Percentiles rank a stretch among this genome's conserved stretches.
These are phyloP conservation scores for Hippophae gyantsensis DNA, from an alignment of 306 rosid genomes.

Conservation along the genomic window DNA sequence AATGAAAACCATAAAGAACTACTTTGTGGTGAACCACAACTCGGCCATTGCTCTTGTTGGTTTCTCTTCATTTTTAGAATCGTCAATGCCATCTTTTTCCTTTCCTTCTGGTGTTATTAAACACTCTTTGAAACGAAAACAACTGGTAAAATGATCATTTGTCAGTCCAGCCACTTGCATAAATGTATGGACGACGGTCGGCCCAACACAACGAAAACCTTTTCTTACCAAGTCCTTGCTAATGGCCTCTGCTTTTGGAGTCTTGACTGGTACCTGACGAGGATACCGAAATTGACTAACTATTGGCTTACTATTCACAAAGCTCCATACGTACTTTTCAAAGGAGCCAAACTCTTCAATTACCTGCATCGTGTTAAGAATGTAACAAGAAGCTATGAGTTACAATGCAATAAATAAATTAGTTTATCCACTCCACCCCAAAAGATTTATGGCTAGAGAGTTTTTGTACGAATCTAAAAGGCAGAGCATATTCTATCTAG, in stretches of 20 bases:
- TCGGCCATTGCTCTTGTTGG: too few relatives aligned
- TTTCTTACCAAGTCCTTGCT: conserved; percentile 76
- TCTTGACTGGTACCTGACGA: conserved; percentile 76
- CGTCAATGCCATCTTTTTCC: too few relatives aligned
- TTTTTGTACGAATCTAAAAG: too few relatives aligned
- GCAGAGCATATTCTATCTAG: too few relatives aligned
- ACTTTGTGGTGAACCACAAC: too few relatives aligned
- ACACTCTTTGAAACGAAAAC: conserved; percentile 28
- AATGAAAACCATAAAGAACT: too few relatives aligned
- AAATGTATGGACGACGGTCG: conserved; percentile 66
- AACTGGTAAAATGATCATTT: conserved; percentile 70
- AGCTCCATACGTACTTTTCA: conserved; percentile 69
- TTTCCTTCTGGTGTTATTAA: too few relatives aligned
- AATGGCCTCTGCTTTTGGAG: conserved; percentile 72
- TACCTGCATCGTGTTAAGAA: conserved; percentile 28
- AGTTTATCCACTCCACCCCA: too few relatives aligned
- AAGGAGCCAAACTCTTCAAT: conserved; percentile 53
- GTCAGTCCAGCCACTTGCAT: conserved; percentile 81
- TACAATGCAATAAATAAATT: too few relatives aligned
- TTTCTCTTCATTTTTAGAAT: too few relatives aligned
- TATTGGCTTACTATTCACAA: conserved; percentile 65
- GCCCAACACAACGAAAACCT: conserved; percentile 65
- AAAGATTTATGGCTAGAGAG: too few relatives aligned
- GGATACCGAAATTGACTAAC: conserved; percentile 62
- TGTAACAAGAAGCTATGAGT: too few relatives aligned